Conservation (phyloP, 2,329 filamentous ascomycete genomes). For the Calonectria ilicicola region DNA sequence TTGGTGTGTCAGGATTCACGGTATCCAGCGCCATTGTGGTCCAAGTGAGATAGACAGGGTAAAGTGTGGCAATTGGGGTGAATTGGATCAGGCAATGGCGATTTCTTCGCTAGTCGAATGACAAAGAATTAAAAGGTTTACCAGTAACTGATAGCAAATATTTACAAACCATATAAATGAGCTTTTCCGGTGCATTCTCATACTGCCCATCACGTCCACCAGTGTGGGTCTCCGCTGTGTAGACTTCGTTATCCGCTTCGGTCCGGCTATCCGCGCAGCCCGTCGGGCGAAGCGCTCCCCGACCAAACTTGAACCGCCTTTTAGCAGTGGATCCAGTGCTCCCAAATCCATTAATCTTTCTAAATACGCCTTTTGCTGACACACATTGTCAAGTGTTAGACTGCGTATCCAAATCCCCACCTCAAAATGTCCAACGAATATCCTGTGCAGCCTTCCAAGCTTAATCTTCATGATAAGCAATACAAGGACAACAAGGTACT, state of each 20-base stretch:
- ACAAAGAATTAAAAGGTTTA: no score
- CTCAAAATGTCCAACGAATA: neutral
- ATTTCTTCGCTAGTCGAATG: neutral
- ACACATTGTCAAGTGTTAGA: neutral
- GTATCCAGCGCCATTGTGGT: neutral
- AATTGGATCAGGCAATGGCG: no score
- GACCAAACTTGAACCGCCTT: neutral
- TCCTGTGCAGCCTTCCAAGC: slow-evolving; percentile 5
- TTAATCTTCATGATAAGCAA: slow-evolving; percentile 10
- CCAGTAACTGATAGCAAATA: no score
- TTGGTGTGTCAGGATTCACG: neutral
- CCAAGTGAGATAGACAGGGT: neutral
- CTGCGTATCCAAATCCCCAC: neutral
- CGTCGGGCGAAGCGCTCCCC: neutral
- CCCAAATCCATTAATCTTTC: neutral
- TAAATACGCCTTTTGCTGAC: neutral
- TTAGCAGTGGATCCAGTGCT: neutral
- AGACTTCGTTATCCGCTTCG: neutral
- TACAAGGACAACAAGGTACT: neutral
- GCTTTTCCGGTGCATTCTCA: neutral
- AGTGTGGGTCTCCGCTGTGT: neutral
- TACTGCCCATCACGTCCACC: neutral
- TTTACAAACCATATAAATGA: neutral
- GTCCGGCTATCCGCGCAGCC: neutral
- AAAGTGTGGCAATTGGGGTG: no score